These are phyloP conservation scores for Stagonosporopsis chrysanthemi DNA, from an alignment of 2,329 filamentous ascomycete species.

Conservation along the genomic window DNA sequence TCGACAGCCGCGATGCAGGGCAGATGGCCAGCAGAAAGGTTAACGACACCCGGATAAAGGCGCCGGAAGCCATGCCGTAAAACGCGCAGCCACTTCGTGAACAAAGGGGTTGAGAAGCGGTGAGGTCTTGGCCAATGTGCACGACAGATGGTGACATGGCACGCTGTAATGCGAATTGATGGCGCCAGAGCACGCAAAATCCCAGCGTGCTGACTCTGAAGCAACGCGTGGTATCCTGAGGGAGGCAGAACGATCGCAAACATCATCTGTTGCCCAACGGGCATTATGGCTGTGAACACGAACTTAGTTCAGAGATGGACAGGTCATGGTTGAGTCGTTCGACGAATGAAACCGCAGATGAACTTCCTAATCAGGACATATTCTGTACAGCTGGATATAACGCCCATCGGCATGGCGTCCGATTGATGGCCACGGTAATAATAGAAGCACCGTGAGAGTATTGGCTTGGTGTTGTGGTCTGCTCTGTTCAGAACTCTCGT, in stretches of 20 bases:
- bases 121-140: constrained; percentile 14
- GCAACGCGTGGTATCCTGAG: constrained; percentile 27
- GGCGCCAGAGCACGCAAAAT: constrained; percentile 27
- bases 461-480: constrained; percentile 23
- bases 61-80: constrained; percentile 3
- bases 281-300: constrained; percentile 6
- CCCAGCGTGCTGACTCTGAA: constrained; percentile 25
- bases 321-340: constrained; percentile 24
- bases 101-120: constrained; percentile 10
- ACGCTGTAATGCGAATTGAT: constrained; percentile 22
- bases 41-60: constrained; percentile 1
- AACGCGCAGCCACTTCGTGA: background rate
- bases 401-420: constrained; percentile 1
- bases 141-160: constrained; percentile 27
- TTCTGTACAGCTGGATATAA: background rate
- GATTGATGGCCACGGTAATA: constrained; percentile 23
- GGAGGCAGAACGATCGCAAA: constrained; percentile 4
- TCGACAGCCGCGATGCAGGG: constrained; percentile 23
- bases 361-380: constrained; percentile 28
- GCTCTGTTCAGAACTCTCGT: constrained; percentile 3
- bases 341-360: constrained; percentile 26
- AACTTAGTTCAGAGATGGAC: constrained; percentile 9
- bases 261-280: constrained; percentile 8
- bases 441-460: constrained; percentile 39
- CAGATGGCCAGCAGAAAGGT: constrained; percentile 4